Conservation (phyloP, 2,329 filamentous ascomycete genomes). For the Fusarium redolens region DNA sequence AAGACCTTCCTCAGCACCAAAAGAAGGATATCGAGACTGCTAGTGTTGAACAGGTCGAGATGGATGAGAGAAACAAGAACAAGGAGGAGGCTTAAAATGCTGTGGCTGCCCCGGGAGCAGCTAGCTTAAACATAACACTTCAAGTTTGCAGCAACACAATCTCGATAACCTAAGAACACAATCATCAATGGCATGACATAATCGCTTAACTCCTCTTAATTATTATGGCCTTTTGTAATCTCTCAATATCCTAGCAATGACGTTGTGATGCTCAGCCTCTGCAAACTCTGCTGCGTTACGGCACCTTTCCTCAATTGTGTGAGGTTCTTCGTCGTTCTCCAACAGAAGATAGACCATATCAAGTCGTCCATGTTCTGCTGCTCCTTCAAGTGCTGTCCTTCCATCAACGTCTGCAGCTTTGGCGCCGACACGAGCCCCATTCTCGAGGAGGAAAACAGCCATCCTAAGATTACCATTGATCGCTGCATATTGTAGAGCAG, state of each 20-base stretch:
- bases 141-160: background rate
- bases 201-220: fast-evolving
- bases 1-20: constrained; percentile 23
- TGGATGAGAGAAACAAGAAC: constrained; percentile 30
- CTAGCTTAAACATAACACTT: background rate
- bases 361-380: constrained; percentile 4
- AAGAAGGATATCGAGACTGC: constrained; percentile 47
- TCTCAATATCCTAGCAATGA: background rate
- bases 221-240: background rate
- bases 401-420: fast-evolving
- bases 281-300: background rate
- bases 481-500: constrained; percentile 1
- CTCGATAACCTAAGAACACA: constrained; percentile 14
- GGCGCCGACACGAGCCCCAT: background rate
- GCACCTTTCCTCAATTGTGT: background rate
- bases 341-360: constrained; percentile 21
- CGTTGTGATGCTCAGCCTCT: fast-evolving
- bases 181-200: background rate
- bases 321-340: constrained; percentile 5
- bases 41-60: constrained; percentile 41
- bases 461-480: background rate
- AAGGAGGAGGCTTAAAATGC: constrained; percentile 12
- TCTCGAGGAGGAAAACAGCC: background rate
- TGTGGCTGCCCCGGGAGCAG: fast-evolving
- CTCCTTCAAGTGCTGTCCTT: background rate